Evolutionary conservation across 2,329 filamentous ascomycete species (phyloP).

Genomic region (Colletotrichum chrysophilum): DNA sequence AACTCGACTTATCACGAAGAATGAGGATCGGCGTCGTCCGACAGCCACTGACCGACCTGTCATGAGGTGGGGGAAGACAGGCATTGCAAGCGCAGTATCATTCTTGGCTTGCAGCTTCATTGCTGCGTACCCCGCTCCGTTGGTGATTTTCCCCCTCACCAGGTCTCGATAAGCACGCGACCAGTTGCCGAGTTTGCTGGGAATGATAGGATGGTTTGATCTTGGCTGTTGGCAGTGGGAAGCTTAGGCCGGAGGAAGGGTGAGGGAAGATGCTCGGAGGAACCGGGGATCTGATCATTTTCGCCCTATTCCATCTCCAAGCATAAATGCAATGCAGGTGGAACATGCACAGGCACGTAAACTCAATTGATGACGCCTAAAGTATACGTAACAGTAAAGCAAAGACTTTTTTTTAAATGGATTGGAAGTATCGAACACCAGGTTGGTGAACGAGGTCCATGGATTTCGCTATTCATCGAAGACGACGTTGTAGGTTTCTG

Average conservation of each 20-base stretch:
- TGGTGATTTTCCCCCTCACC: neutral
- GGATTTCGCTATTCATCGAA: neutral
- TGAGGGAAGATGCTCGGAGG: neutral
- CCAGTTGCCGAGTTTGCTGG: neutral
- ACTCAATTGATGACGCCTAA: neutral
- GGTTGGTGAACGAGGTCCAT: neutral
- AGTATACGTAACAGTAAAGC: neutral
- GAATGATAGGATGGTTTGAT: fast-evolving
- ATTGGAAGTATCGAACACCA: neutral
- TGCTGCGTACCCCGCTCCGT: constrained; percentile 16
- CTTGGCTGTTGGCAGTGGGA: neutral
- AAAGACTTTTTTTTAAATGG: neutral
- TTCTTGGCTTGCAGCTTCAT: constrained; percentile 15
- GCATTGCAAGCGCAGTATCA: neutral
- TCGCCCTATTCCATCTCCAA: neutral
- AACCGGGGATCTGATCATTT: neutral
- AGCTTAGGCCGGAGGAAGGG: neutral
- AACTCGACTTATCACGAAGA: neutral
- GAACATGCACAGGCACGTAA: neutral
- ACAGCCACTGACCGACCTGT: neutral
- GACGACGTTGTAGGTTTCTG: neutral
- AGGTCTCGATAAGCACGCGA: constrained; percentile 8
- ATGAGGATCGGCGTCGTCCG: constrained; percentile 2
- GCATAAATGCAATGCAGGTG: neutral
- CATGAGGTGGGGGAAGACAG: neutral